Evolutionary conservation across 805 yeast species (phyloP).

Genomic region (Zygosaccharomyces pseudorouxii): DNA sequence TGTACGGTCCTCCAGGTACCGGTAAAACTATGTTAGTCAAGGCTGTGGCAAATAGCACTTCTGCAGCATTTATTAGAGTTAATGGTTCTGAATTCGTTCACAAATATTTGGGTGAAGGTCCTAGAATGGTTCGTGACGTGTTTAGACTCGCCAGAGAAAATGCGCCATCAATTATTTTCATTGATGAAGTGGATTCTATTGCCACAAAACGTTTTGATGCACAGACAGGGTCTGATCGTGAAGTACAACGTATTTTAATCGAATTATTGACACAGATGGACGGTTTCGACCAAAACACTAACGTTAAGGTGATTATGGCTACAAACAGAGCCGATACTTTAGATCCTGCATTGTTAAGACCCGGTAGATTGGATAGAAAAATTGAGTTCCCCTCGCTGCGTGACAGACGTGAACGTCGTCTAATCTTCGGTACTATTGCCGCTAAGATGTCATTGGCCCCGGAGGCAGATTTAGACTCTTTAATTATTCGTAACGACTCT

Average conservation of each 20-base stretch:
- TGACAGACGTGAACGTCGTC: slow-evolving; percentile 96
- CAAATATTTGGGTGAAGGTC: slow-evolving; percentile 98
- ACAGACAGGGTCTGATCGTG: slow-evolving; percentile 99
- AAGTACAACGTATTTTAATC: slow-evolving; percentile 94
- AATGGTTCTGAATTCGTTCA: slow-evolving; percentile 98
- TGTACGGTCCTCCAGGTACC: slow-evolving; percentile 99
- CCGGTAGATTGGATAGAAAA: slow-evolving; percentile 97
- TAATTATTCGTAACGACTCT: slow-evolving; percentile 93
- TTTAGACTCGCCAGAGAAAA: slow-evolving; percentile 96
- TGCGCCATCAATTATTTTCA: slow-evolving; percentile 93
- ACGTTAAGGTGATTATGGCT: slow-evolving; percentile 98
- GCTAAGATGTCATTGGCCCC: slow-evolving; percentile 98
- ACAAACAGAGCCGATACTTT: slow-evolving; percentile 99
- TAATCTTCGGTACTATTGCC: slow-evolving; percentile 93
- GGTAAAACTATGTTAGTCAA: slow-evolving; percentile 99
- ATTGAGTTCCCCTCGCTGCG: slow-evolving; percentile 95
- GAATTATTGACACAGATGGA: slow-evolving; percentile 98
- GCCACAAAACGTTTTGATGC: slow-evolving; percentile 99
- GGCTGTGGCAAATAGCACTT: slow-evolving; percentile 95
- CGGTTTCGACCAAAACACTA: slow-evolving; percentile 93
- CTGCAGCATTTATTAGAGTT: slow-evolving; percentile 93
- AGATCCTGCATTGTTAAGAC: slow-evolving; percentile 96
- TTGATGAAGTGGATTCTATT: slow-evolving; percentile 98
- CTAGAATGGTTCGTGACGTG: slow-evolving; percentile 98
- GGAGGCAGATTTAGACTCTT: slow-evolving; percentile 91